Base-by-base conservation (phyloP, 352 stramenopile genomes). In the Globisporangium splendens region DNA sequence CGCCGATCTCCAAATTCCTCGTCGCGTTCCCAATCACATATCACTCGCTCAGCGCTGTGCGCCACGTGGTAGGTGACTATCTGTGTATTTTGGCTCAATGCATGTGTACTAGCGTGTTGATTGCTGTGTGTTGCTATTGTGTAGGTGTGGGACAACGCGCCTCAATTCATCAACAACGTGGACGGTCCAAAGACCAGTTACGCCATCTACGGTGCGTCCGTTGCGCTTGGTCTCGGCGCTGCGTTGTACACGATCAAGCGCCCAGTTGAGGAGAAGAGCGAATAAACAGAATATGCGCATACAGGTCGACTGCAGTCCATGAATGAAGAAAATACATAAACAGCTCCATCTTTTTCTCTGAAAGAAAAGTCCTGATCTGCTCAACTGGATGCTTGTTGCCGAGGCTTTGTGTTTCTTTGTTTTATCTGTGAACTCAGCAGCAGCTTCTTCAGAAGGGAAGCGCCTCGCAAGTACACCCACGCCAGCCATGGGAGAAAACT, bases 11-110 rank as follows among this genome's bases (percentile, higher is more conserved):
- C 35, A 99, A 99, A 77, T 88, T 98, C 68, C 64, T 82, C 17
- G 93, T 99, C 33, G 81, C 92, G 13, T 99, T 98, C 75, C 93
- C 96, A 0, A 51, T 98, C 15, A 78, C 83, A 8, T 98, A 98
- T 72, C 97, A 99, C 87, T 92, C 86, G 65, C 70, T 98, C 24
- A 87, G 76, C 38, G 95, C 73, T 7, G 62, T 83, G 11, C 87
- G 97, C 46, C 95, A 98, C 75, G 79, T 93, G 55, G 75, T 84
- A 63, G 20, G 70, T 64, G 24, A n/a, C n/a, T 0, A 11, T 33
- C 1, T 56, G 12, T 58, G n/a, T 46, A 18, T 17, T 21, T 22
- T 21, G 11, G 2, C 1, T 35, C 5, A 11, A 4, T 50, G 46
- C 3, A 14, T 10, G 1, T 43, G 17, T 33, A 18, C 17, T 46